Evolutionary conservation across 805 yeast species (phyloP), one percentile per base, ranked within the genome.

Genomic region (Ogataea polymorpha): DNA sequence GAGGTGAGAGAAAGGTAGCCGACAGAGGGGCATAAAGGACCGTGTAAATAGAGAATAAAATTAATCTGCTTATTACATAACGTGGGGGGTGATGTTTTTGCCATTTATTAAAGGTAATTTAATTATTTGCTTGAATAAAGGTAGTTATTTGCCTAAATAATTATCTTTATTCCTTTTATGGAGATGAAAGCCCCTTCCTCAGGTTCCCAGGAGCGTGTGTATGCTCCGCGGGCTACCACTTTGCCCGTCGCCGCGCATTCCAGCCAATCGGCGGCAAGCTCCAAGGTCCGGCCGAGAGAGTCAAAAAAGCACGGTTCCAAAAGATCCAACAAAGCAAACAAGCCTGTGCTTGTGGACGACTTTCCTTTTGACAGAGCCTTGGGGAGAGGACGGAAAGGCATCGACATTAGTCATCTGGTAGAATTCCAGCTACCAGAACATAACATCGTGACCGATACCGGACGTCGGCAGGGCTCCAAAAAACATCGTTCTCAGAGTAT

Each of bases 331-430:
- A 51, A 72, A 71, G 18, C 72, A 65, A 23, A 36, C 39, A 50
- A 44, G 37, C 52, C 54, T 1, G 45, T 25, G 17, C 21, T 48
- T 9, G 29, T 34, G 14, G 49, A 50, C 17, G 54, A 50, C 28
- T 44, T 51, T 30, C 40, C 42, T 18, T 25, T 56, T 6, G 60
- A 54, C 10, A 35, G 43, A 7, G 49, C 58, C 1, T 39, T 59
- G 5, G 32, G 51, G 12, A 49, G 49, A 5, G 54, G 62, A 10
- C 60, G 58, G 26, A 57, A 51, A 33, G 63, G 64, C 1, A 42
- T 56, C 10, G 56, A 62, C 43, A 78, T 84, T 40, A 80, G 82
- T 50, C 90, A 85, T 61, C 64, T 85, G 41, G 58, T 85, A 33
- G 83, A 81, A 33, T 82, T 79, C 51, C 68, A 70, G 29, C 55